Conservation (phyloP, 306 rosid genomes). For the Alnus glutinosa region DNA sequence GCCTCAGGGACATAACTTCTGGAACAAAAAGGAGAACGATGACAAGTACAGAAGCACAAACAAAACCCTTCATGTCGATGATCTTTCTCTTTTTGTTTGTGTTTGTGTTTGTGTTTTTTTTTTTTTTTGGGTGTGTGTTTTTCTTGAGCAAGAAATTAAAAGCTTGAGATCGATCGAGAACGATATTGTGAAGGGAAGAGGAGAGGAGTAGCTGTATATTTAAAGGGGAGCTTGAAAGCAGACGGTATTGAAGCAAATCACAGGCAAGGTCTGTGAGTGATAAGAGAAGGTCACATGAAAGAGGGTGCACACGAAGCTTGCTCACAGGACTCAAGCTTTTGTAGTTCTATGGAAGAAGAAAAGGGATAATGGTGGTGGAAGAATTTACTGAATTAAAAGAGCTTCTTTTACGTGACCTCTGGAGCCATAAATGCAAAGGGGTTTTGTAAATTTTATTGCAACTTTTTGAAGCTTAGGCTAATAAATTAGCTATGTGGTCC, state of each 20-base stretch:
- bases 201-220: slow-evolving; percentile 21
- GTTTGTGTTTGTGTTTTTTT: neutral
- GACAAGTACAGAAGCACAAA: slow-evolving; percentile 24
- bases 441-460: slow-evolving; percentile 20
- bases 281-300: slow-evolving; percentile 63
- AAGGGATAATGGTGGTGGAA: slow-evolving; percentile 8
- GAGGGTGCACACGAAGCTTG: slow-evolving; percentile 15
- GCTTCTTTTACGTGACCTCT: slow-evolving; percentile 57
- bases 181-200: neutral
- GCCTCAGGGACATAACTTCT: slow-evolving; percentile 46
- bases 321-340: slow-evolving; percentile 53
- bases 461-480: neutral
- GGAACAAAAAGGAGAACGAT: slow-evolving; percentile 44
- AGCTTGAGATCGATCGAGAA: neutral
- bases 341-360: slow-evolving; percentile 36
- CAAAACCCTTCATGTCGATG: slow-evolving; percentile 33
- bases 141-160: neutral
- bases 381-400: slow-evolving; percentile 34
- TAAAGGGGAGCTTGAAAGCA: slow-evolving; percentile 1
- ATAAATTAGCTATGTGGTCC: slow-evolving; percentile 45
- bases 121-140: too few relatives aligned
- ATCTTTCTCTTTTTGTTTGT: neutral
- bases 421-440: slow-evolving; percentile 40
- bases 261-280: slow-evolving; percentile 44
- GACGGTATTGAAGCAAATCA: slow-evolving; percentile 65